Base-by-base conservation (phyloP, 2,329 filamentous ascomycete species). In the Fusarium chlamydosporum region DNA sequence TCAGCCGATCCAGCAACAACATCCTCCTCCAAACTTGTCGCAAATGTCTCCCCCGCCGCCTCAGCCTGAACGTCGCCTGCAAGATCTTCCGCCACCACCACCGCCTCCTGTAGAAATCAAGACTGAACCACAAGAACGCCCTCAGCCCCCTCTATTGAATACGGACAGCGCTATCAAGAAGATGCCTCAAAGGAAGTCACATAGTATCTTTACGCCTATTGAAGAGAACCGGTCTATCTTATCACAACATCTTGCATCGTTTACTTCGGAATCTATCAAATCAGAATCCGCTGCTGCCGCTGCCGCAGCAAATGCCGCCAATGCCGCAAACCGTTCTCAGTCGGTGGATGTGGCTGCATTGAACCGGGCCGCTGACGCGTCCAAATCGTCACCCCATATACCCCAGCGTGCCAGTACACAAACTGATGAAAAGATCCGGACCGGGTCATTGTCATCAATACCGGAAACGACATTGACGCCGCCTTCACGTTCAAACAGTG, bases 191-290 rank as follows among this genome's bases (percentile, higher is more conserved):
- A 90, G 92, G 34, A 94, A 94, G 77, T 91, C 91, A 23, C 91
- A 94, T 76, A 97, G 94, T 78, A 98, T 99, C 62, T 98, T 98
- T 77, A 99, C 96, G 0, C 96, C 96, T 0, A 97, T 99, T 67
- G 96, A 98, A 74, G 94, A 97, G 77, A 94, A 92, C 73, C 88
- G 92, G 48, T 97, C 94, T 2, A 91, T 97, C 61, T 81, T 97
- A 42, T 93, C 93, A 13, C 92, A 95, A 69, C 94, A 97, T 77
- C 90, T 92, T 67, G 89, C 88, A 16, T 87, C 87, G 2, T 91
- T 92, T 70, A 85, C 88, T 11, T 84, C 86, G 4, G 88, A 89
- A 48, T 79, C 74, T 35, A 37, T 67, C 40, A 77, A 84, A 76
- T 74, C 78, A 66, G 78, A 86, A 67, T 62, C 72, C 6, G 67